These are phyloP conservation scores for Aureoboletus auriporus DNA, from an alignment of 768 basidiomycete species.

Conservation along the genomic window DNA sequence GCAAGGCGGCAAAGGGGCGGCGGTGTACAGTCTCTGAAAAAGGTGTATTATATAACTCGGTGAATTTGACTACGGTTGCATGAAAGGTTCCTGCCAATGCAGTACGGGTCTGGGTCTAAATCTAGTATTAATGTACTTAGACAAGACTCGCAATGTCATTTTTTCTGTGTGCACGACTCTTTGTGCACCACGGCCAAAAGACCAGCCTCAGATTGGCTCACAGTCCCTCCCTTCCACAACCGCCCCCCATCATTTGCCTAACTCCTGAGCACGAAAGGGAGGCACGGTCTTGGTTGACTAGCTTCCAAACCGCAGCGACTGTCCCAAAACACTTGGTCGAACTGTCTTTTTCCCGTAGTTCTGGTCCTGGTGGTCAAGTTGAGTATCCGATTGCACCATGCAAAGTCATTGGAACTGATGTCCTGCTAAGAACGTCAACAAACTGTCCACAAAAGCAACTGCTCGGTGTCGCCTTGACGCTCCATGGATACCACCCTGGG, in stretches of 20 bases:
- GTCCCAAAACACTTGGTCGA: conserved; percentile 56
- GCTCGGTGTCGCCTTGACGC: conserved; percentile 55
- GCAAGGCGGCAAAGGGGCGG: too few relatives aligned
- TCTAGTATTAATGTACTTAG: too few relatives aligned
- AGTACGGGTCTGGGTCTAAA: too few relatives aligned
- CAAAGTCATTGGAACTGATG: neutral
- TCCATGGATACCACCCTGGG: conserved; percentile 71
- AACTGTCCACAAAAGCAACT: conserved; percentile 81
- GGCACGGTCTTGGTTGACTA: conserved; percentile 53
- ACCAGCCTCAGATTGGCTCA: conserved; percentile 13
- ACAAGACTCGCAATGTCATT: neutral
- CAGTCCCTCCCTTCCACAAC: conserved; percentile 37
- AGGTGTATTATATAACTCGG: too few relatives aligned
- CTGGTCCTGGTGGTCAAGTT: conserved; percentile 85
- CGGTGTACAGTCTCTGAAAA: too few relatives aligned
- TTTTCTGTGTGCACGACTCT: neutral
- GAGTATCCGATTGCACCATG: conserved; percentile 6
- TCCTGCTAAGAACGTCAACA: conserved; percentile 72
- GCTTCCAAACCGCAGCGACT: conserved; percentile 37
- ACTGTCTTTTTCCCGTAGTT: conserved; percentile 70
- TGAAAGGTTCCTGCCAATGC: too few relatives aligned
- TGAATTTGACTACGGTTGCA: too few relatives aligned
- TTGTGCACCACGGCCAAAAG: neutral
- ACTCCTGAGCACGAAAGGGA: conserved; percentile 38
- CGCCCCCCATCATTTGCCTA: conserved; percentile 39